Evolutionary conservation across 768 basidiomycete species (phyloP).

Genomic region (Xerocomellus chrysenteron): DNA sequence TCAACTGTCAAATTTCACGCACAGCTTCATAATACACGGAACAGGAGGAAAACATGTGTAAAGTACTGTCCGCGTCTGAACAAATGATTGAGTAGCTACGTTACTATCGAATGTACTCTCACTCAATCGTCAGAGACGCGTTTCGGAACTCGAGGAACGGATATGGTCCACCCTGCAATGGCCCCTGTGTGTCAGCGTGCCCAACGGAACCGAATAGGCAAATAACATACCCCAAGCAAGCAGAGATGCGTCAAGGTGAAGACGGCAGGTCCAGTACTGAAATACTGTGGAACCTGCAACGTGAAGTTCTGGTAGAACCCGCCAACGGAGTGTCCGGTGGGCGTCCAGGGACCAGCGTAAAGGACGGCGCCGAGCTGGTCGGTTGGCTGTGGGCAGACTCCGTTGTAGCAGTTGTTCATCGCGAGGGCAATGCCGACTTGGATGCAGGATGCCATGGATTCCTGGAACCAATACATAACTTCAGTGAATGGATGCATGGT

Average conservation of each 20-base stretch:
- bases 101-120: neutral
- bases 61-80: neutral
- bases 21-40: neutral
- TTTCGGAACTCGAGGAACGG: conserved; percentile 32
- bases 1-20: too few relatives aligned
- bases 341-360: conserved; percentile 30
- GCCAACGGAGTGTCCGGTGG: conserved; percentile 13
- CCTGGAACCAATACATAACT: conserved; percentile 4
- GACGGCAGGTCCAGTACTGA: conserved; percentile 21
- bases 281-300: conserved; percentile 10
- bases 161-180: conserved; percentile 20
- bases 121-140: conserved; percentile 18
- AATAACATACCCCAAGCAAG: conserved; percentile 27
- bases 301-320: conserved; percentile 32
- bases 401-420: conserved; percentile 18
- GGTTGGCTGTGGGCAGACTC: conserved; percentile 22
- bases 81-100: neutral
- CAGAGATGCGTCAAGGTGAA: conserved; percentile 32
- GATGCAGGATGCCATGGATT: conserved; percentile 15
- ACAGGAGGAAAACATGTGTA: neutral
- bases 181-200: neutral
- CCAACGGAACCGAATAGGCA: neutral
- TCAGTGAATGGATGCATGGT: neutral
- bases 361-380: conserved; percentile 25
- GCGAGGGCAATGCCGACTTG: conserved; percentile 35